A percentile compares a stretch with the other conserved stretches of the same genome.
Evolutionary conservation across 1,284 basidiomycete species (phyloP).

Genomic region (Sanghuangporus sanghuang): DNA sequence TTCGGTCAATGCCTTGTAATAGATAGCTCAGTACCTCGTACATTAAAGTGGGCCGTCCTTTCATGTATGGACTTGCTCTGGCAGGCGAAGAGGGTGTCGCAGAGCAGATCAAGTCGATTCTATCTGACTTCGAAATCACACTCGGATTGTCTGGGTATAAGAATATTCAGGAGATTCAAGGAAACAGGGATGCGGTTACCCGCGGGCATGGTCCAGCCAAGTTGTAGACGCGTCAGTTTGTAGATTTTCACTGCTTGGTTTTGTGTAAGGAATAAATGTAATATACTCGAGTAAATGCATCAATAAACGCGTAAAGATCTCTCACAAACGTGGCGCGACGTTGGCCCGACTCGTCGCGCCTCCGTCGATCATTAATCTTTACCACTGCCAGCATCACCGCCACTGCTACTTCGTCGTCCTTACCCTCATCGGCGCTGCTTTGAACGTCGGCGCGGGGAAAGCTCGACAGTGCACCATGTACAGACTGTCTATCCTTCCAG

Average conservation of each 20-base stretch:
- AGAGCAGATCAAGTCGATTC: slow-evolving; percentile 42
- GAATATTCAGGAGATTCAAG: slow-evolving; percentile 32
- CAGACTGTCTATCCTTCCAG: slow-evolving; percentile 11
- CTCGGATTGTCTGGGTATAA: slow-evolving; percentile 41
- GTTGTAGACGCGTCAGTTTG: neutral
- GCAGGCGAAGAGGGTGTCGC: slow-evolving; percentile 50
- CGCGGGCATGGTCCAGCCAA: neutral
- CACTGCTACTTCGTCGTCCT: neutral
- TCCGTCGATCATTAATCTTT: neutral
- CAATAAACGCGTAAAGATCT: neutral
- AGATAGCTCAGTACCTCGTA: neutral
- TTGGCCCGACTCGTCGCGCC: neutral
- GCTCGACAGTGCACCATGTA: neutral
- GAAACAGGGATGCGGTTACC: slow-evolving; percentile 6
- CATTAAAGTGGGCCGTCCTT: slow-evolving; percentile 39
- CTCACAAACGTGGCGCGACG: neutral
- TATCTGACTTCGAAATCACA: slow-evolving; percentile 53
- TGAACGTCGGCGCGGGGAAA: neutral
- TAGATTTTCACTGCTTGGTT: neutral
- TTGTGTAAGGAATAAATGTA: neutral
- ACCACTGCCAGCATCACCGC: neutral
- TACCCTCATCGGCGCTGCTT: neutral
- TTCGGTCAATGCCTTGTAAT: neutral
- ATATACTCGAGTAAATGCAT: neutral
- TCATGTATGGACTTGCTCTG: slow-evolving; percentile 49